These are phyloP conservation scores for Cordyceps tenuipes DNA, from an alignment of 2,329 filamentous ascomycete species.

Conservation along the genomic window DNA sequence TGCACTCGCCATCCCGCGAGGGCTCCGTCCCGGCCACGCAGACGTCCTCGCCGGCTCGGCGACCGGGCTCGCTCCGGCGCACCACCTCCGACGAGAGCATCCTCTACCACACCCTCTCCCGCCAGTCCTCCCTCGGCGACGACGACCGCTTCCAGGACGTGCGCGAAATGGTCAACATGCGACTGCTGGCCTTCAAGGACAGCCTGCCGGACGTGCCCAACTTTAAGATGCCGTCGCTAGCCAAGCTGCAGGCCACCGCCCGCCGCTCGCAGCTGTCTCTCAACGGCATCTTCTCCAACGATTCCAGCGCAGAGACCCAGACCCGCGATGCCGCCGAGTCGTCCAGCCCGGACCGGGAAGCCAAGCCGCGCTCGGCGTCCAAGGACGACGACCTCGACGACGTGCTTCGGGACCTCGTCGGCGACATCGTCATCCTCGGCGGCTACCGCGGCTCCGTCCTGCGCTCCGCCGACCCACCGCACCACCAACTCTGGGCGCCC, in stretches of 20 bases:
- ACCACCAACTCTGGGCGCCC: slow-evolving; percentile 88
- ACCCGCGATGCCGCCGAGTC: slow-evolving; percentile 11
- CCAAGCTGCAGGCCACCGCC: slow-evolving; percentile 37
- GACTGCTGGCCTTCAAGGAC: slow-evolving; percentile 84
- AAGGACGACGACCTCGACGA: slow-evolving; percentile 37
- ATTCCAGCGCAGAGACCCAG: slow-evolving; percentile 15
- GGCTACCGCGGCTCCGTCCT: slow-evolving; percentile 89
- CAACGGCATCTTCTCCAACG: slow-evolving; percentile 22
- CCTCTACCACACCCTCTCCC: slow-evolving; percentile 65
- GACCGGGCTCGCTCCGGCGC: slow-evolving; percentile 23
- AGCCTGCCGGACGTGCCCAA: slow-evolving; percentile 71
- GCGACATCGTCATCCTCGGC: slow-evolving; percentile 81
- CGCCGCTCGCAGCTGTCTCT: slow-evolving; percentile 26
- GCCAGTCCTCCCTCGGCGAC: slow-evolving; percentile 76
- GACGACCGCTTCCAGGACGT: slow-evolving; percentile 73
- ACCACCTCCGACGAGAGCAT: slow-evolving; percentile 60
- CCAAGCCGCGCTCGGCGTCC: neutral
- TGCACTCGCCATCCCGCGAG: neutral
- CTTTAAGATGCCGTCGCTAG: slow-evolving; percentile 60
- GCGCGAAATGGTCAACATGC: slow-evolving; percentile 76
- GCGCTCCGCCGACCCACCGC: slow-evolving; percentile 69
- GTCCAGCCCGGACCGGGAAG: neutral
- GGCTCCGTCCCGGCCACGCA: neutral
- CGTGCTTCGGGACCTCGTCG: slow-evolving; percentile 60
- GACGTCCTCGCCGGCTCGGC: neutral